Base-by-base conservation (phyloP, 1,284 basidiomycete species). In the Schizophyllum amplum region DNA sequence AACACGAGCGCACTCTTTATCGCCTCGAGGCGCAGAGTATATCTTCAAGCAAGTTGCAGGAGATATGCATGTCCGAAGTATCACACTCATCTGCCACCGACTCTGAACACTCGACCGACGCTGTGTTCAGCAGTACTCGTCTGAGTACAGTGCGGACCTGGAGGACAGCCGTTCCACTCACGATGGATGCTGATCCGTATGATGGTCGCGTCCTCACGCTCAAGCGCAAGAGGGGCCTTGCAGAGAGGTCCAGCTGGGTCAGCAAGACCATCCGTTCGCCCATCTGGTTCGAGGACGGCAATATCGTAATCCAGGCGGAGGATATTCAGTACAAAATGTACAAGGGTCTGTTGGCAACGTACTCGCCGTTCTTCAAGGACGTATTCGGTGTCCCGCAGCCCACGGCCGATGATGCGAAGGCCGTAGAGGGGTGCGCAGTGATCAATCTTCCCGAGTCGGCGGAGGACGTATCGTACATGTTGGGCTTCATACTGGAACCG, bases 361-460 rank as follows among this genome's bases (percentile, higher is more conserved):
- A 57, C 15, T 62, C 60, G 13, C 22, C 51, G 2, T 56, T 65
- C 7, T 63, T 65, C 50, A 26, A 33, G 21, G 63, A 63, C 27
- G 47, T 58, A 51, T 56, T 65, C 27, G 48, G 47, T 3, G 27
- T 63, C 2, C 53, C 60, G 20, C 60, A 60, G 24, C 60, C 56
- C 22, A 4, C 55, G 13, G 46, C 54, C 2, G 56, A 60, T 2
- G 57, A 55, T 6, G n/a, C 24, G 15, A 47, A 57, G 5, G 15
- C 56, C 6, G 58, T 64, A 11, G 64, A 65, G 0, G 63, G 60
- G n/a, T 64, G 60, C 51, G 59, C 63, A 11, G 17, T 62, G 11
- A 46, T 65, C 1, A 11, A 24, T 5, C 55, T 63, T 1, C 51
- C 51, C 24, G 64, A 64, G 42, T 55, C 53, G 1, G 50, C 59